Evolutionary conservation across 768 basidiomycete species (phyloP).

Genomic region (Tricholoma hemisulphureum): DNA sequence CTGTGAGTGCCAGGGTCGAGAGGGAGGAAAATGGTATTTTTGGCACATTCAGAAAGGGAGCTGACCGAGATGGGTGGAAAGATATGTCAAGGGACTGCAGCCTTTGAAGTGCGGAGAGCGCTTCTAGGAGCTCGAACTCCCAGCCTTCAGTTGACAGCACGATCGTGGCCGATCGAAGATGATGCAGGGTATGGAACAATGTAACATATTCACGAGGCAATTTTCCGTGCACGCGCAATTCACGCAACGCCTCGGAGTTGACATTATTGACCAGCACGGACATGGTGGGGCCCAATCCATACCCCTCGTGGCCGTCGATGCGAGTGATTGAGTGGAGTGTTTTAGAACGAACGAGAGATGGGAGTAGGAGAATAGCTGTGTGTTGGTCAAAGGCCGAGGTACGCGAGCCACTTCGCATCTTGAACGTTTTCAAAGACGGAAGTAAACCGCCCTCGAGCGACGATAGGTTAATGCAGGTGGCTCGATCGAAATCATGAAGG

Average conservation of each 20-base stretch:
- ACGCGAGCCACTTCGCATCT: background rate
- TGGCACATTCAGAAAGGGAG: background rate
- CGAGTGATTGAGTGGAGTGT: background rate
- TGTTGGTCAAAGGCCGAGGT: background rate
- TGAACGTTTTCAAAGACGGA: background rate
- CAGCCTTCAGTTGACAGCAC: background rate
- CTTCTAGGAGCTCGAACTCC: background rate
- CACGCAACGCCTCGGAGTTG: background rate
- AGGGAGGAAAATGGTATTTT: background rate
- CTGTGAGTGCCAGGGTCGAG: background rate
- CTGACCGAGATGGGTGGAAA: background rate
- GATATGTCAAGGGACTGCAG: background rate
- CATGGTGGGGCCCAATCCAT: background rate
- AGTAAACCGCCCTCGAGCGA: background rate
- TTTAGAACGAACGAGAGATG: background rate
- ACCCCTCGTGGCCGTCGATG: background rate
- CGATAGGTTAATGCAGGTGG: background rate
- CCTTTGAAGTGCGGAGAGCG: background rate
- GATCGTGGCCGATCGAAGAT: background rate
- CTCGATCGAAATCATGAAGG: background rate
- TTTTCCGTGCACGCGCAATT: background rate
- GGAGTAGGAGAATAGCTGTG: background rate
- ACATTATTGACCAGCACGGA: background rate
- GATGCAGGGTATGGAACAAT: background rate
- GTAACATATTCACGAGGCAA: background rate